Evolutionary conservation across 2,329 filamentous ascomycete genomes (phyloP).

Genomic region (Fusarium mexicanum): DNA sequence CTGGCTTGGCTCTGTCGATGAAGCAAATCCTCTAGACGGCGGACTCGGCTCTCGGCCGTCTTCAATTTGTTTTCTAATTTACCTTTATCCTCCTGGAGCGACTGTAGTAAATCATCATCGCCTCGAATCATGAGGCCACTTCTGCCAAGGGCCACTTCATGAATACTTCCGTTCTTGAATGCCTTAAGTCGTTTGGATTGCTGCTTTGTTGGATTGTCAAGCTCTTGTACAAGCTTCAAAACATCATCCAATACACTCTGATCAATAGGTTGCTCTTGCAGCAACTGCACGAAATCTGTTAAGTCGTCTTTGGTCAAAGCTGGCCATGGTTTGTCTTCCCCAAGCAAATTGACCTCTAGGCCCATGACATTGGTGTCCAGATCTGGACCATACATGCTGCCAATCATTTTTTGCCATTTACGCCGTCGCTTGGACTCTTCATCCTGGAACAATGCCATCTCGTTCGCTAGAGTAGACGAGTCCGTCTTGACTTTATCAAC

Average conservation of each 20-base stretch:
- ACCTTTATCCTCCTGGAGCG: conserved; percentile 83
- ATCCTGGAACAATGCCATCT: conserved; percentile 90
- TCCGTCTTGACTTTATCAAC: conserved; percentile 89
- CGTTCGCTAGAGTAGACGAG: conserved; percentile 87
- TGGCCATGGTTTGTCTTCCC: conserved; percentile 84
- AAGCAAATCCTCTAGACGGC: conserved; percentile 89
- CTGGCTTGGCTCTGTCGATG: conserved; percentile 79
- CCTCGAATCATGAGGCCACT: conserved; percentile 86
- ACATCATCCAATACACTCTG: conserved; percentile 76
- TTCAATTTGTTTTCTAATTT: conserved; percentile 78
- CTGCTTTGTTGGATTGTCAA: conserved; percentile 84
- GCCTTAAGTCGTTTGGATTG: conserved; percentile 88
- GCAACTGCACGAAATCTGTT: conserved; percentile 73
- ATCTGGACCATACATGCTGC: conserved; percentile 75
- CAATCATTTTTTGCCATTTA: conserved; percentile 89
- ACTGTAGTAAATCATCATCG: conserved; percentile 83
- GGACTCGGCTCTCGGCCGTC: conserved; percentile 88
- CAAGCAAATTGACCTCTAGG: conserved; percentile 85
- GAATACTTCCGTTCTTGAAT: conserved; percentile 96
- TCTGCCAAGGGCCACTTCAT: conserved; percentile 87
- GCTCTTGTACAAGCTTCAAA: conserved; percentile 77
- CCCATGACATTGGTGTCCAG: conserved; percentile 76
- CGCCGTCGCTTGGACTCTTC: conserved; percentile 89
- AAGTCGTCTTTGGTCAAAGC: conserved; percentile 78
- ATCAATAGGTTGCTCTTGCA: conserved; percentile 74